Base-by-base conservation (phyloP, 2,329 filamentous ascomycete species). In the Pyricularia sp. region DNA sequence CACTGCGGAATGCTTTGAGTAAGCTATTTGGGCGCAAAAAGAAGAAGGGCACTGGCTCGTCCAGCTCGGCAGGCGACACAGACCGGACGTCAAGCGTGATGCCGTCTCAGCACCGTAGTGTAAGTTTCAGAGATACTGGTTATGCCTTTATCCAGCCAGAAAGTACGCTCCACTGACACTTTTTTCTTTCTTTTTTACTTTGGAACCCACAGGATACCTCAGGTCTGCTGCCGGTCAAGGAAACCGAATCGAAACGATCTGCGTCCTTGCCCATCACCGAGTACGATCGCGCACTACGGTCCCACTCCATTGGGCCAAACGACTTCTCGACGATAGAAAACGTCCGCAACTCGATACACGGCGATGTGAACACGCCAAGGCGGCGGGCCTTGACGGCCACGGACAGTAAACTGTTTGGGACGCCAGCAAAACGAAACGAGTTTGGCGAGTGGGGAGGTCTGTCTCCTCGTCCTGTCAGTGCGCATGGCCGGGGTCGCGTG, bases 391-490 rank as follows among this genome's bases (percentile, higher is more conserved):
- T 77, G 2, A 78, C 76, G 4, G 74, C 77, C 2, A 75, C 77
- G 4, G 78, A 65, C 24, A 71, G 77, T 65, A 75, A 77, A 49
- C 69, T 79, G 6, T 75, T 74, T n/a, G 64, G 70, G 16, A 72
- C 72, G 59, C 73, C 76, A 19, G 40, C 40, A n/a, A 49, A 49
- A 49, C 75, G 75, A 62, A 74, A 75, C 44, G 65, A 74, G 73
- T 12, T 65, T 13, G 66, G 69, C 30, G 80, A 81, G 65, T 76
- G 82, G 67, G 77, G 77, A 1, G 85, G 85, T 0, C 75, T 88
- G 60, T 84, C 83, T 2, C 85, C 85, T 0, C 78, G 85, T 49
- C 85, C 85, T 24, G 83, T 82, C n/a, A 87, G 84, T 69, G 79
- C 78, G 7, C 83, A 86, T 59, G 83, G 78, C 7, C 79, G 81